phyloP scores from a whole-genome alignment of 129 eudicot genomes.

The Arctium lappa region DNA sequence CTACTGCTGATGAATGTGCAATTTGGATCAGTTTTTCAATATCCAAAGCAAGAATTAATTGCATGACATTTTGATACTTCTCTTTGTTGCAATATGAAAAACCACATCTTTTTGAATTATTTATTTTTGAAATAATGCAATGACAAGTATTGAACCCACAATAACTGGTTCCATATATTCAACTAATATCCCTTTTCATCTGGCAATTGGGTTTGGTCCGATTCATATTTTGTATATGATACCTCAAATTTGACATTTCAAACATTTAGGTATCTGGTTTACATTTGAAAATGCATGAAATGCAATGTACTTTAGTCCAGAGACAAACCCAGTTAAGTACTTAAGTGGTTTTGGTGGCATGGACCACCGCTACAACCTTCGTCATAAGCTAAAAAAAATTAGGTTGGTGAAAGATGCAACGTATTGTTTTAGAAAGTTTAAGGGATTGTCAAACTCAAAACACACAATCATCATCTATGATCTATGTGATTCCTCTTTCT shows the following conservation, averaged over 20 bases:
- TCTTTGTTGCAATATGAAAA: not conserved
- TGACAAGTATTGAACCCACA: not conserved
- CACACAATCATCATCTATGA: too few species aligned
- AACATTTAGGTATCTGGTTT: not conserved
- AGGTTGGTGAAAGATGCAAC: too few species aligned
- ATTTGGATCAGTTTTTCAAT: not conserved
- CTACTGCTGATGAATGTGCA: not conserved
- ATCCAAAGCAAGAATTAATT: not conserved
- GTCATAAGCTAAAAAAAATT: too few species aligned
- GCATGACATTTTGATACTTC: not conserved
- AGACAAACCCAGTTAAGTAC: too few species aligned
- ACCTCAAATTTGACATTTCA: not conserved
- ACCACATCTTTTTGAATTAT: not conserved
- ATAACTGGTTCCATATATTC: not conserved
- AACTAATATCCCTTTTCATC: not conserved
- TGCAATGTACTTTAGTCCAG: not conserved
- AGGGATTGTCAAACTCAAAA: too few species aligned
- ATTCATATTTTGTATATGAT: not conserved
- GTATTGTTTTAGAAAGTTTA: too few species aligned
- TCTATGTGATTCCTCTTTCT: too few species aligned
- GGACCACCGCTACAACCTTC: too few species aligned
- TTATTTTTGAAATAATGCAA: not conserved
- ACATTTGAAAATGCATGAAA: not conserved
- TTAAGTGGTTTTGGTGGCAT: too few species aligned
- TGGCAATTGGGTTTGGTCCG: not conserved